Evolutionary conservation across 2,329 filamentous ascomycete genomes (phyloP), one percentile per base, ranked within the genome.

Genomic region (Beauveria varroae): DNA sequence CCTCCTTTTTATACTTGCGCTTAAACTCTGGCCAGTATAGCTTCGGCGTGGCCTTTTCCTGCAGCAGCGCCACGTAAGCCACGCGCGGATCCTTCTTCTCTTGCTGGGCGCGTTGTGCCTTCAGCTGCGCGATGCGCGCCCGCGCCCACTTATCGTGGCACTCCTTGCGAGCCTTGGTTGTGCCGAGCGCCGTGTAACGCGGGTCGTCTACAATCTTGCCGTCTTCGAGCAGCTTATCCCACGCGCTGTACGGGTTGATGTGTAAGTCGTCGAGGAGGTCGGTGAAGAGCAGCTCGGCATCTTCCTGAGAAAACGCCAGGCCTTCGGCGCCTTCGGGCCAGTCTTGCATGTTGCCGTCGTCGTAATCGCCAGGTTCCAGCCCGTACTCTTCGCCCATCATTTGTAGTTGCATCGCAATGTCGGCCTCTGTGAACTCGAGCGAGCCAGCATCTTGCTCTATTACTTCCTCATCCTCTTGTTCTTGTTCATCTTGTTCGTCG

Each of bases 1-100:
- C 74, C 65, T 96, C 92, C 65, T 89, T 93, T 66, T 88, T 89
- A 74, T 86, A 95, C 71, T 97, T 99, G 40, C 95, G 82, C 68
- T 90, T 91, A 75, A 99, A 99, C 72, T 99, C 95, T 0, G 91
- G 88, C 95, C 95, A 99, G 79, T 96, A 99, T 1, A 99, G 81
- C 75, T 96, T 98, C 0, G 91, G 88, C 0, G 88, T 95, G 0
- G 93, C 93, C 66, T 91, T 84, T 54, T 88, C 84, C 65, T 93
- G 86, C 34, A 99, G 78, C 65, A 99, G 89, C 0, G 84, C 82
- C 63, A 98, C 77, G 72, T 96, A 99, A 1, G 88, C 86, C 65
- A 96, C 88, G 52, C 83, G 81, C 1, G 95, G 93, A 68, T 98
- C 92, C 65, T 85, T 85, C 76, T 91, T 93, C 73, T 89, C 88